phyloP scores from a whole-genome alignment of 2,329 filamentous ascomycete genomes.

The Fonsecaea multimorphosa region DNA sequence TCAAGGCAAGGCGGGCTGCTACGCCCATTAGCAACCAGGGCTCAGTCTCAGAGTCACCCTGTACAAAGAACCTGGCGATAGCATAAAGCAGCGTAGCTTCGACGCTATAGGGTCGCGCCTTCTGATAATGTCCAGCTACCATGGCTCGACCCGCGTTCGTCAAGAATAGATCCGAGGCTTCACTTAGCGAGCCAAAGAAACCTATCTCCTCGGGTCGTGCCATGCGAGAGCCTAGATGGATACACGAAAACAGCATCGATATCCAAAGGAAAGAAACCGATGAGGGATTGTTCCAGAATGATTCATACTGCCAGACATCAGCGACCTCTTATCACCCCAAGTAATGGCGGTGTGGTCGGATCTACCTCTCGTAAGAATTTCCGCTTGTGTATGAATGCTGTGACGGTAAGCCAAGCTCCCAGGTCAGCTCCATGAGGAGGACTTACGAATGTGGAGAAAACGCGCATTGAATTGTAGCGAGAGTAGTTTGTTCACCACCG shows the following conservation, averaged over 20 bases:
- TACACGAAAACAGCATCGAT: conserved; percentile 60
- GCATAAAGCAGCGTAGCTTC: conserved; percentile 20
- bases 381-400: conserved; percentile 22
- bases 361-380: conserved; percentile 17
- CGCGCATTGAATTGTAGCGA: conserved; percentile 16
- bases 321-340: background rate
- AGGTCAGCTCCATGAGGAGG: background rate
- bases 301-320: conserved; percentile 53
- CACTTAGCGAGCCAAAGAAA: background rate
- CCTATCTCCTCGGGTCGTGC: conserved; percentile 41
- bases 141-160: conserved; percentile 57
- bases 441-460: conserved; percentile 18
- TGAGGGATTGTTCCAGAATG: conserved; percentile 57
- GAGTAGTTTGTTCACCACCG: conserved; percentile 18
- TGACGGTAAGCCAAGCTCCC: conserved; percentile 37
- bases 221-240: conserved; percentile 58
- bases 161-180: conserved; percentile 42
- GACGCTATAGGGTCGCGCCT: conserved; percentile 47
- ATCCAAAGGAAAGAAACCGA: conserved; percentile 59
- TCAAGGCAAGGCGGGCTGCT: conserved; percentile 37
- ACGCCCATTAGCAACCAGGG: conserved; percentile 23
- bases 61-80: conserved; percentile 8
- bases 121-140: conserved; percentile 60
- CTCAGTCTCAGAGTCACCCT: conserved; percentile 7
- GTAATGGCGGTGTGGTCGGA: background rate